phyloP scores from a whole-genome alignment of 805 yeast species.

The Scheffersomyces stipitis region DNA sequence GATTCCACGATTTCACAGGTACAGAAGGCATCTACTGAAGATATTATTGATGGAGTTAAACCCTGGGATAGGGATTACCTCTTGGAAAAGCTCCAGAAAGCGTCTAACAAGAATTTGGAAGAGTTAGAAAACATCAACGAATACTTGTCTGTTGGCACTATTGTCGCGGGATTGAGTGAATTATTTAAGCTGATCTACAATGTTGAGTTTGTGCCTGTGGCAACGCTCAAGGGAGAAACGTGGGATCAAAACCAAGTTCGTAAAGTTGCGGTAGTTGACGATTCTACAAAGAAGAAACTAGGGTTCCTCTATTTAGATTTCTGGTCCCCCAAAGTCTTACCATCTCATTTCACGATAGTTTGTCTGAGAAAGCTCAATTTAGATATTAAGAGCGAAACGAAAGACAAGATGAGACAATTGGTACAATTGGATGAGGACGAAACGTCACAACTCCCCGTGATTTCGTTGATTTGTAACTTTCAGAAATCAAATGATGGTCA shows the following conservation, averaged over 20 bases:
- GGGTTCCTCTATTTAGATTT: slow-evolving; percentile 89
- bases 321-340: slow-evolving; percentile 75
- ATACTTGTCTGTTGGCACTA: slow-evolving; percentile 82
- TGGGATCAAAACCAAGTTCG: slow-evolving; percentile 84
- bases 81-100: slow-evolving; percentile 20
- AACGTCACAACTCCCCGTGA: slow-evolving; percentile 80
- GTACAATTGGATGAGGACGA: slow-evolving; percentile 45
- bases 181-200: slow-evolving; percentile 75
- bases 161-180: slow-evolving; percentile 76
- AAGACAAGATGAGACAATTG: slow-evolving; percentile 18
- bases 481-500: slow-evolving; percentile 33
- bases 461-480: slow-evolving; percentile 87
- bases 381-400: slow-evolving; percentile 31
- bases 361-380: slow-evolving; percentile 79
- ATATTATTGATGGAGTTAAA: slow-evolving; percentile 48
- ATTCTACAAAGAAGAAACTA: slow-evolving; percentile 50
- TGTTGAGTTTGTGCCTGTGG: slow-evolving; percentile 67
- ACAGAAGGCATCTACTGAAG: slow-evolving; percentile 7
- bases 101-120: slow-evolving; percentile 14
- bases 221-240: slow-evolving; percentile 68
- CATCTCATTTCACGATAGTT: slow-evolving; percentile 94
- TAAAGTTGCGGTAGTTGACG: slow-evolving; percentile 69
- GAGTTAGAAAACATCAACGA: slow-evolving; percentile 52
- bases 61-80: slow-evolving; percentile 93
- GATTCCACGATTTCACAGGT: slow-evolving; percentile 2